Evolutionary conservation across 2,329 filamentous ascomycete species (phyloP), one percentile per base, ranked within the genome.

Genomic region (Exutisphaerella laricina): DNA sequence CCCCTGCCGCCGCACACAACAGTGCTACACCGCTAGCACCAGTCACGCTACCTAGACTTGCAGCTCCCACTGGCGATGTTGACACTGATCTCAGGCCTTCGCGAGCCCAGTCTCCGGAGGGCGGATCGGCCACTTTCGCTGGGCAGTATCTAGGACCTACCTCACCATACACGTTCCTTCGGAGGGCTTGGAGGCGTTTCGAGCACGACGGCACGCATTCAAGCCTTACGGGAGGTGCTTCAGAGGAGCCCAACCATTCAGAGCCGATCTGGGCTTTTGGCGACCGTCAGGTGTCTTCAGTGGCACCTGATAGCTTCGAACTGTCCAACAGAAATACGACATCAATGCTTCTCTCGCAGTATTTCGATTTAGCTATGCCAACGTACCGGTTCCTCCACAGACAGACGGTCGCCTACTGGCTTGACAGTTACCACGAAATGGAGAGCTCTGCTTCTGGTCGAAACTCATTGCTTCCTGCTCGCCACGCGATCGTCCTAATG

Each of bases 251-350:
- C 8, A 65, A 66, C 4, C 64, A 65, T 16, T 59, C 66, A 21
- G 66, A 65, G 1, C 68, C 70, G 2, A 72, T 74, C 17, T 73
- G 74, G 51, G 69, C 70, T 0, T 73, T 71, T 50, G 72, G 70
- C 9, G 74, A 77, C 53, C 63, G 71, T 12, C 66, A 71, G 3
- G 66, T 66, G 30, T 68, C 71, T 8, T 28, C 22, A 5, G 13
- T 45, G 10, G 41, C 39, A 47, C 58, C 65, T 1, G 65, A 65
- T 0, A 68, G 69, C 39, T 71, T 69, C 43, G 58, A 69, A 5
- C 53, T 75, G 22, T 68, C 65, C 5, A 57, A 62, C 3, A 49
- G 51, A 25, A 51, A 55, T 8, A 59, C 61, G 13, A 55, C 59
- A 7, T 48, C 51, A 4, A 46, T 46, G 4, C 54, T 71, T 8